These are phyloP conservation scores for Ramaria sp. DNA, from an alignment of 768 basidiomycete genomes.

Conservation along the genomic window DNA sequence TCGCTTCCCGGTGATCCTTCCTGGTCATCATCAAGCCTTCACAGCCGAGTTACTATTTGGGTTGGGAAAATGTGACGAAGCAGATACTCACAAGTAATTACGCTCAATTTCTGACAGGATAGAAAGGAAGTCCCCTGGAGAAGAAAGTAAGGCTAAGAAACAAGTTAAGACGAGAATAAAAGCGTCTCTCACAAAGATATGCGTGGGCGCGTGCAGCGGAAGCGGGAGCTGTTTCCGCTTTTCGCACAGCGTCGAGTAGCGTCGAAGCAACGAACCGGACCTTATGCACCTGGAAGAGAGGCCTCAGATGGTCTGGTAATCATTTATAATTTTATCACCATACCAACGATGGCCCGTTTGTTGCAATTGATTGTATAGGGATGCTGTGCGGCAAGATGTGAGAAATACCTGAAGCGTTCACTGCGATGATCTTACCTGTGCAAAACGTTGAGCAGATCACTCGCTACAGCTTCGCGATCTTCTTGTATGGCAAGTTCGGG, in stretches of 20 bases:
- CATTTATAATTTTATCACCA: constrained; percentile 13
- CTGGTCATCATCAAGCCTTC: constrained; percentile 58
- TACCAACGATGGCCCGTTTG: constrained; percentile 73
- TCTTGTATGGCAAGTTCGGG: constrained; percentile 29
- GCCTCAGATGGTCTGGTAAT: not conserved
- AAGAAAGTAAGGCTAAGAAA: constrained; percentile 8
- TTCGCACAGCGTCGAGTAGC: constrained; percentile 71
- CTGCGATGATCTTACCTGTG: constrained; percentile 42
- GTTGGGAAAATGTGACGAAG: not conserved
- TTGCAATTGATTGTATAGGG: constrained; percentile 87
- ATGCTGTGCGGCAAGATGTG: constrained; percentile 37
- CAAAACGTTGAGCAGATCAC: constrained; percentile 76
- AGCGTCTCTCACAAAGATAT: constrained; percentile 55
- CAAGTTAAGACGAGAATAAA: constrained; percentile 12
- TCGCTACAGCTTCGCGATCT: constrained; percentile 75
- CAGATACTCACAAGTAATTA: constrained; percentile 61
- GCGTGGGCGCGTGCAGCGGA: constrained; percentile 79
- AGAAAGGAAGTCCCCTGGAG: constrained; percentile 80
- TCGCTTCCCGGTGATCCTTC: constrained; percentile 42
- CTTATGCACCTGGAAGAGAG: constrained; percentile 58
- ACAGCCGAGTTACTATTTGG: constrained; percentile 10
- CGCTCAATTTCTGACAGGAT: constrained; percentile 87
- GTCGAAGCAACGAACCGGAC: constrained; percentile 91
- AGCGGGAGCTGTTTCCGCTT: constrained; percentile 68
- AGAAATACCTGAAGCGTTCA: constrained; percentile 1